These are phyloP conservation scores for Ceratobasidium sp. DNA, from an alignment of 1,284 basidiomycete genomes.

Conservation along the genomic window DNA sequence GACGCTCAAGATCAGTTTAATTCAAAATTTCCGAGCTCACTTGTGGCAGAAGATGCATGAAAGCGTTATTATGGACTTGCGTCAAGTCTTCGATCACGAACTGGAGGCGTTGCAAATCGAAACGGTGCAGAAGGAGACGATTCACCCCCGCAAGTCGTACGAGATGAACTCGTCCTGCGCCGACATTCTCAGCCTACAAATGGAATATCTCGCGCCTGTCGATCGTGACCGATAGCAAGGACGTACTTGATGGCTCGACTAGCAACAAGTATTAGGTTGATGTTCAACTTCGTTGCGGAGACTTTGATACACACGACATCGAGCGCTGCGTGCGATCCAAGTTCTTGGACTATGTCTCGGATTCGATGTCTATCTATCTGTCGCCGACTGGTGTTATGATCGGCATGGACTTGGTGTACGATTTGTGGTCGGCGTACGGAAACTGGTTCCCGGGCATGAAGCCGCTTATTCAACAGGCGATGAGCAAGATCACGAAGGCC, in stretches of 20 bases:
- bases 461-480: conserved; percentile 96
- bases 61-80: conserved; percentile 97
- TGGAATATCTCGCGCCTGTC: conserved; percentile 99
- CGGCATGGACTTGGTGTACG: conserved; percentile 98
- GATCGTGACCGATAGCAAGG: conserved; percentile 93
- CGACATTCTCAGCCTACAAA: conserved; percentile 95
- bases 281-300: conserved; percentile 97
- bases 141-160: conserved; percentile 99
- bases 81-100: conserved; percentile 99
- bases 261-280: conserved; percentile 99
- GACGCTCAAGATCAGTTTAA: conserved; percentile 95
- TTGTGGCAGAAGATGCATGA: conserved; percentile 93
- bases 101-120: conserved; percentile 98
- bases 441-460: conserved; percentile 99
- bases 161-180: conserved; percentile 99
- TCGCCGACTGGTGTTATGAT: conserved; percentile 98
- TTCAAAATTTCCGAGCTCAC: conserved; percentile 99
- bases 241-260: conserved; percentile 95
- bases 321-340: conserved; percentile 97
- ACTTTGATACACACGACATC: conserved; percentile 98
- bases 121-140: conserved; percentile 99
- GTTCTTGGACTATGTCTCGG: conserved; percentile 94
- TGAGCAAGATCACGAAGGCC: conserved; percentile 99
- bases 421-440: conserved; percentile 98
- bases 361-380: conserved; percentile 97